Percentiles rank a stretch among this genome's conserved stretches.
These are phyloP conservation scores for Lichtheimia corymbifera DNA, from an alignment of 371 early-diverging fungal species.

Conservation along the genomic window DNA sequence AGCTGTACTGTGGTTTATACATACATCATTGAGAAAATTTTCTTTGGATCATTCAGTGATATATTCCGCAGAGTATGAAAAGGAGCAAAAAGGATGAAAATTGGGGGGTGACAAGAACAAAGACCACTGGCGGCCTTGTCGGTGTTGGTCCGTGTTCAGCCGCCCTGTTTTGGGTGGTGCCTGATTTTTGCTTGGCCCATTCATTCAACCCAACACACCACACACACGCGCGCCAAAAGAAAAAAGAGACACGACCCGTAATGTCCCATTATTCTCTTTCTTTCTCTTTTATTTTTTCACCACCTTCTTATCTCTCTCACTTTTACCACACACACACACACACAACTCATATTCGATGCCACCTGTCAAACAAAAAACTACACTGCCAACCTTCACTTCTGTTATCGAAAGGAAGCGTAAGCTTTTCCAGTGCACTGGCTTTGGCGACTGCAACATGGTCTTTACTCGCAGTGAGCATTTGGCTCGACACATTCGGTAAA, in stretches of 20 bases:
- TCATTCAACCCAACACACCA: not conserved
- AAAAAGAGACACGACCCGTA: not conserved
- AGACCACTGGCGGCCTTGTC: too few relatives aligned
- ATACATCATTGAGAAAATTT: too few relatives aligned
- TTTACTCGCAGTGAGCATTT: constrained; percentile 56
- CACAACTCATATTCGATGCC: constrained; percentile 1
- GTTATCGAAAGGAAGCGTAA: constrained; percentile 29
- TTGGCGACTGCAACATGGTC: constrained; percentile 54
- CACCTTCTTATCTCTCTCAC: not conserved
- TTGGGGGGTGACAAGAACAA: too few relatives aligned
- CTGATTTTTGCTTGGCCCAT: not conserved
- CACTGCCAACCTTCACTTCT: constrained; percentile 1
- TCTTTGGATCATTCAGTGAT: too few relatives aligned
- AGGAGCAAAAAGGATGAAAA: too few relatives aligned
- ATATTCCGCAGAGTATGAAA: too few relatives aligned
- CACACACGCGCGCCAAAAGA: not conserved
- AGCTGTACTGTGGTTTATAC: too few relatives aligned
- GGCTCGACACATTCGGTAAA: constrained; percentile 51
- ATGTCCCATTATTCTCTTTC: not conserved
- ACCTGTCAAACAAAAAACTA: constrained; percentile 1
- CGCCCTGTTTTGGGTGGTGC: not conserved
- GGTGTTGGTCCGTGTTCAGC: constrained; percentile 2
- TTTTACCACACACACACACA: not conserved
- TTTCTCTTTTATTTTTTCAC: not conserved
- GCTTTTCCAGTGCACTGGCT: constrained; percentile 52